Evolutionary conservation across 1,284 basidiomycete species (phyloP).

Genomic region (Agroathelia rolfsii): DNA sequence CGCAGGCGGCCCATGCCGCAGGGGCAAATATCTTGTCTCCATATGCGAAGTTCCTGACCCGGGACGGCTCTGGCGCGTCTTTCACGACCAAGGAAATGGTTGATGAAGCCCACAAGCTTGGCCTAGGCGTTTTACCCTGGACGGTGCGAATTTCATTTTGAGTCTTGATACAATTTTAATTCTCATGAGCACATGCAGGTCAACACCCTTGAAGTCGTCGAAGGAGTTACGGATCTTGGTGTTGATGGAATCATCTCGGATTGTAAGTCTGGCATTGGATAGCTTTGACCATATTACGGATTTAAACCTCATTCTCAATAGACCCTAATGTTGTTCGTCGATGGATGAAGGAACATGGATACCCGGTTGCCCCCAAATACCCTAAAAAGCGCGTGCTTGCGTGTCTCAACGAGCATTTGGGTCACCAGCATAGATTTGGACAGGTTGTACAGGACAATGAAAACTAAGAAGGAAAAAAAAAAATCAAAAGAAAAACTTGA

Average conservation of each 20-base stretch:
- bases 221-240: conserved; percentile 46
- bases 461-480: no score
- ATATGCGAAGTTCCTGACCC: conserved; percentile 39
- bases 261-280: conserved; percentile 32
- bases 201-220: conserved; percentile 48
- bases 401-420: conserved; percentile 43
- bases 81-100: conserved; percentile 67
- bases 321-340: conserved; percentile 47
- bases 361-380: conserved; percentile 41
- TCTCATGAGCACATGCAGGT: conserved; percentile 26
- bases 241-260: conserved; percentile 71
- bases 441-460: no score
- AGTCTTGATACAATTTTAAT: neutral
- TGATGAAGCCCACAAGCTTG: conserved; percentile 50
- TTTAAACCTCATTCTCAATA: conserved; percentile 12
- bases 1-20: conserved; percentile 60
- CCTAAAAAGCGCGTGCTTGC: conserved; percentile 44
- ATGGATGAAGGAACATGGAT: conserved; percentile 38
- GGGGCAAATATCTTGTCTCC: conserved; percentile 63
- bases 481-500: no score
- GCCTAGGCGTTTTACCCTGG: conserved; percentile 60
- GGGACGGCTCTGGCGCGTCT: conserved; percentile 33
- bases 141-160: conserved; percentile 36
- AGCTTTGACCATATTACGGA: neutral
- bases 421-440: no score